A percentile compares a stretch with the other conserved stretches of the same genome.
Conservation (phyloP, 495 filamentous ascomycete genomes). For the Hypoxylon rickii region DNA sequence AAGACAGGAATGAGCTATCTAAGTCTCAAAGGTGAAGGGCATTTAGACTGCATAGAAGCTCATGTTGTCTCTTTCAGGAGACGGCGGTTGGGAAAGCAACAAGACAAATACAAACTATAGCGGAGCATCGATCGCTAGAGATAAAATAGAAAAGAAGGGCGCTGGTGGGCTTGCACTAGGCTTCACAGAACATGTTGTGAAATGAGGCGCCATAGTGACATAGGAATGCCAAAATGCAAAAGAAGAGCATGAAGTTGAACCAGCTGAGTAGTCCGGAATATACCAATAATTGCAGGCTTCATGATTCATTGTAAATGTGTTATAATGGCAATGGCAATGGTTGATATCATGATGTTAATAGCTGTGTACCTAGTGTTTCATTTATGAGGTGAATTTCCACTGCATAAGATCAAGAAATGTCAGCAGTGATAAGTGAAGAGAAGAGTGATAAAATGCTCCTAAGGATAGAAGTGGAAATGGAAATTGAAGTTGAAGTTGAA, state of each 20-base stretch:
- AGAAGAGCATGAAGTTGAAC: constrained; percentile 6
- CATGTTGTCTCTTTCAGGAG: constrained; percentile 31
- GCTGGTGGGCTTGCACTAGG: not conserved
- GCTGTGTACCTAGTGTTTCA: too few relatives aligned
- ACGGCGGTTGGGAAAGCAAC: constrained; percentile 1
- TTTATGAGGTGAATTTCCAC: too few relatives aligned
- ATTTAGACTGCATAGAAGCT: constrained; percentile 9
- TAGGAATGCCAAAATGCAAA: constrained; percentile 11
- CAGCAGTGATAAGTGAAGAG: too few relatives aligned
- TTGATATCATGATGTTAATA: too few relatives aligned
- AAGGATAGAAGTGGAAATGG: too few relatives aligned
- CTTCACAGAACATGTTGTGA: constrained; percentile 11
- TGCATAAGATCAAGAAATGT: too few relatives aligned
- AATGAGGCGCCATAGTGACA: not conserved
- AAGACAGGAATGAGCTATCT: constrained; percentile 23
- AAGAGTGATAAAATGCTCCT: too few relatives aligned
- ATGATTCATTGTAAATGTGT: too few relatives aligned
- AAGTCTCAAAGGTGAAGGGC: constrained; percentile 25
- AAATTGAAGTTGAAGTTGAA: not conserved
- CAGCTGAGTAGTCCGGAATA: too few relatives aligned
- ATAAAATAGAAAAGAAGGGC: constrained; percentile 2
- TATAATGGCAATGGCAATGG: too few relatives aligned
- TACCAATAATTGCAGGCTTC: too few relatives aligned
- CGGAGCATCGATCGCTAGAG: not conserved
- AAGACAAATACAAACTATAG: constrained; percentile 6